Base-by-base conservation (phyloP, 352 stramenopile genomes). In the Phytophthora crassamura region DNA sequence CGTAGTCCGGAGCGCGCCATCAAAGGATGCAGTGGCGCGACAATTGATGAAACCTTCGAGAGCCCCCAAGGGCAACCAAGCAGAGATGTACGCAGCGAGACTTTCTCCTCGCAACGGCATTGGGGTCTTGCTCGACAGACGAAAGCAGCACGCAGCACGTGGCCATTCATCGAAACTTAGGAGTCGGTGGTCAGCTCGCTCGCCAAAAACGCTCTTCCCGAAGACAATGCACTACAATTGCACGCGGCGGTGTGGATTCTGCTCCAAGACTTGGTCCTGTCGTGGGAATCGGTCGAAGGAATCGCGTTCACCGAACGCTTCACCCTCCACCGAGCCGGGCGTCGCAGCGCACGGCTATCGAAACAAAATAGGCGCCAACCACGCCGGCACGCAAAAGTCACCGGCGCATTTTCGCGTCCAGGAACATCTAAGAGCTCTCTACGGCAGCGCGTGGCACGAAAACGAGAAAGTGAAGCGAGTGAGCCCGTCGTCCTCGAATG, bases 241-340 rank as follows among this genome's bases (percentile, higher is more conserved):
- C 35, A 59, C 38, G 12, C 38, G n/a, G 39, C 14, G 22, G 9
- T 7, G 35, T 51, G 36, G 43, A 68, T 63, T 38, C 36, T 42
- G 14, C 11, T 18, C 39, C 46, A 53, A 46, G 18, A 18, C 33
- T 41, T 64, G 41, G 34, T 32, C 52, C 54, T 47, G 47, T 53
- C 30, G 62, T 55, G 28, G 36, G 51, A 28, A 55, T 67, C 46
- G 65, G 33, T 49, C 54, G 65, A 69, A 66, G 32, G 30, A 66
- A 65, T 40, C 46, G 32, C 7, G 41, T 74, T 74, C 59, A 66
- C 28, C 48, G 59, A 69, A 61, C 45, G 53, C 54, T 69, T 69
- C 52, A 64, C 5, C 35, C 40, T 54, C 38, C 38, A 59, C 34
- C 38, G 56, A 64, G 16, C 22, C 54, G 35, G 20, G n/a, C 18